Base-by-base conservation (phyloP, 208 protist genomes). In the Porcisia deanei region DNA sequence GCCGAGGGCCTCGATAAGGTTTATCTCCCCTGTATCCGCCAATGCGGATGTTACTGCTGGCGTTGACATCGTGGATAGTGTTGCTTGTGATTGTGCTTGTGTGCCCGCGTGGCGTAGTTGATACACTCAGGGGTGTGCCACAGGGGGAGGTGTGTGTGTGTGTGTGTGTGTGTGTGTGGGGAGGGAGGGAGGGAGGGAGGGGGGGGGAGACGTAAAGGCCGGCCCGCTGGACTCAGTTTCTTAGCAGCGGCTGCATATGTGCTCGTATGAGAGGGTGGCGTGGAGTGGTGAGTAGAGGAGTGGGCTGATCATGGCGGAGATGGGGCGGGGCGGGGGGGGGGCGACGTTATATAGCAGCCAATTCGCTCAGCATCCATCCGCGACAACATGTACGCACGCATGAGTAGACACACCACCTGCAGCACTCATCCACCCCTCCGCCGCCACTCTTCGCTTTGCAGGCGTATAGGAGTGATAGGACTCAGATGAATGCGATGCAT, bases 1-100 rank as follows among this genome's bases (percentile, higher is more conserved):
- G 9, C 53, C 76, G 45, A 91, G 79, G 18, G 88, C 86, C 75
- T 88, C 76, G 14, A 75, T 71, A 70, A 89, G 71, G 66, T 87
- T 78, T 7, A 92, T 3, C 14, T 83, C 76, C 2, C 63, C 39
- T 4, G 63, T 43, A 1, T 75, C 70, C 69, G 37, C 60, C 16
- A 10, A 65, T 22, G 60, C 34, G 7, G 55, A 63, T 1, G 43
- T 43, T 12, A 43, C n/a, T 43, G 1, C 43, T n/a, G 64, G 43
- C 1, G 64, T 37, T 2, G 64, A 68, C 69, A 69, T 72, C 30
- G 30, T 30, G 30, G n/a, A 53, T 53, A 37, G 41, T 69, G 4
- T 58, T 69, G 39, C 64, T 12, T 3, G 39, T 34, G 54, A 18
- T 49, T 53, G 2, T 20, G 61, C n/a, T 25, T 37, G 10, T n/a